Conservation (phyloP, 495 filamentous ascomycete species). For the Trichoderma reesei region DNA sequence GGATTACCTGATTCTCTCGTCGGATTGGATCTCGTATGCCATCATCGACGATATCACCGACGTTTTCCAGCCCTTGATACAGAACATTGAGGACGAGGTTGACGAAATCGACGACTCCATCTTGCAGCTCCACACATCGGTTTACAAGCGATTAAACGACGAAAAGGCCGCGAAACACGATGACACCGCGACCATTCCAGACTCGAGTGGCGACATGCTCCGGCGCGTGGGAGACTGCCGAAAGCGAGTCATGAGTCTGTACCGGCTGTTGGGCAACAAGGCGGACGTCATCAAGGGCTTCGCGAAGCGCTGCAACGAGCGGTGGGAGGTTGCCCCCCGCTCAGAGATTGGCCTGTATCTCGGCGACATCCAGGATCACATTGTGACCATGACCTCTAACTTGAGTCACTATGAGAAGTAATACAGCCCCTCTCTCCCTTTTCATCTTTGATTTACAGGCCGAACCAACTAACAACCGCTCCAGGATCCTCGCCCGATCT, state of each 20-base stretch:
- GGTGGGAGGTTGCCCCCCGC: constrained; percentile 91
- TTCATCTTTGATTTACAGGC: not conserved
- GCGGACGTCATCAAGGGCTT: constrained; percentile 98
- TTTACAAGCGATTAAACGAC: constrained; percentile 26
- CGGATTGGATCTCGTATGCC: constrained; percentile 97
- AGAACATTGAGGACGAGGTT: constrained; percentile 80
- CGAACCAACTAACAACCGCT: constrained; percentile 15
- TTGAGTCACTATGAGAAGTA: constrained; percentile 93
- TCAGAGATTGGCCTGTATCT: constrained; percentile 93
- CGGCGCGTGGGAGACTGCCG: constrained; percentile 83
- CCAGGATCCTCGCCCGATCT: constrained; percentile 77
- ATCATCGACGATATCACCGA: constrained; percentile 98
- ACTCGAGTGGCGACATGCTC: constrained; percentile 71
- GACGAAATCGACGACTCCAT: constrained; percentile 82
- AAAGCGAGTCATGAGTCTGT: constrained; percentile 92
- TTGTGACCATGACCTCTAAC: constrained; percentile 95
- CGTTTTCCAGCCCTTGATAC: constrained; percentile 82
- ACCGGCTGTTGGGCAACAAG: constrained; percentile 89
- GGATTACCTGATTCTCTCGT: constrained; percentile 85
- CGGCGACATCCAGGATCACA: constrained; percentile 97
- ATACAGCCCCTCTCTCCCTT: not conserved
- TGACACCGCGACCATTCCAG: constrained; percentile 31
- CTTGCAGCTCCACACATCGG: constrained; percentile 58
- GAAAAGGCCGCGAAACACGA: constrained; percentile 35
- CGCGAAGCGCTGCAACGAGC: constrained; percentile 96